Evolutionary conservation across 2,329 filamentous ascomycete species (phyloP), one percentile per base, ranked within the genome.

Genomic region (Myriosclerotinia duriaeana): DNA sequence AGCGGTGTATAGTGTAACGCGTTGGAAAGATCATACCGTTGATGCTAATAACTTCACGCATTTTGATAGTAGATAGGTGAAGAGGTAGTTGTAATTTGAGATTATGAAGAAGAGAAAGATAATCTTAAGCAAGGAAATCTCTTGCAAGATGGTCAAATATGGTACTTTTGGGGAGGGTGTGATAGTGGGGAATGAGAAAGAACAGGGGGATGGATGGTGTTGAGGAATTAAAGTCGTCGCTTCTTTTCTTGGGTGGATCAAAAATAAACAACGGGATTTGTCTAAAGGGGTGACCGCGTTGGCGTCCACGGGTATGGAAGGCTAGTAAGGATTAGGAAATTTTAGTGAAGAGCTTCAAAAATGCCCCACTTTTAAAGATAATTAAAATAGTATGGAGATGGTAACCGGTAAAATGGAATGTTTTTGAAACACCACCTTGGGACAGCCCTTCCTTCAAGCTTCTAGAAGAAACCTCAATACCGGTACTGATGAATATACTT

Each of bases 31-130:
- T 68, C 90, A 78, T 88, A 97, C 94, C 93, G 87, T 97, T 97
- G 87, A 98, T 91, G 84, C 90, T 94, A 82, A 98, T 97, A 81
- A 98, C 93, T 89, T 98, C 94, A 91, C 94, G 93, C 94, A 98
- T 98, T 80, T 81, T 93, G 71, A 73, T 71, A 73, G 70, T 68
- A 69, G 68, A 67, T 71, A 69, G 67, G 67, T 64, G 69, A 68
- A 68, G 66, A 67, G 55, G 68, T 46, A 46, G 44, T 52, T 61
- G 58, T 46, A 54, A 42, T 58, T 48, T 61, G 55, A 62, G 36
- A 46, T n/a, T 53, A 48, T 53, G 26, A n/a, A 44, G 58, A 59
- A 66, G 53, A 62, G 30, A 34, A 65, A 65, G 63, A 65, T 65
- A 56, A 38, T 60, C 64, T 66, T 62, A 62, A 62, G 36, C 54